These are phyloP conservation scores for Pseudoscleropodium purum DNA, from an alignment of 225 moss, liverwort and hornwort genomes.

Conservation along the genomic window DNA sequence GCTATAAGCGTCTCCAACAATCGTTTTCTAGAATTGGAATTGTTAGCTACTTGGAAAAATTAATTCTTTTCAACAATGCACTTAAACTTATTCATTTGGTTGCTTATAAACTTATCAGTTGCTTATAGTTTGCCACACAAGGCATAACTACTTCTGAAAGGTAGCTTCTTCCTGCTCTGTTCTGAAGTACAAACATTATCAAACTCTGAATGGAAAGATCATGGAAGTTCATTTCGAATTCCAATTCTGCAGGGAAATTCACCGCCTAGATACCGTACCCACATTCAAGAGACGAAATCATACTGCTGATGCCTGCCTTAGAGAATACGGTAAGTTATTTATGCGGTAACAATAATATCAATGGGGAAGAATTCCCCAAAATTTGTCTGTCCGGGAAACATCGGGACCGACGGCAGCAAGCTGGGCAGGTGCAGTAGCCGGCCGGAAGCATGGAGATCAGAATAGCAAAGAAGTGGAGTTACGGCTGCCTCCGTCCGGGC, in stretches of 20 bases:
- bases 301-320: not conserved
- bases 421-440: not conserved
- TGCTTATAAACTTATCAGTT: not conserved
- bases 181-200: not conserved
- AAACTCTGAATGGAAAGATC: not conserved
- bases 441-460: not conserved
- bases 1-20: not conserved
- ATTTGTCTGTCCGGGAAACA: not conserved
- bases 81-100: not conserved
- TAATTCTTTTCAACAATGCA: not conserved
- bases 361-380: not conserved
- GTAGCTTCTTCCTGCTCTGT: not conserved
- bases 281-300: too few relatives aligned
- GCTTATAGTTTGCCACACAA: not conserved
- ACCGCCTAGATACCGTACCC: too few relatives aligned
- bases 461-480: not conserved
- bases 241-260: not conserved
- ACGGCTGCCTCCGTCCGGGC: not conserved
- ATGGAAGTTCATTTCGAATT: not conserved
- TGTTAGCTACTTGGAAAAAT: not conserved
- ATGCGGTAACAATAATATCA: not conserved
- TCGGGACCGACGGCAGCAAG: not conserved
- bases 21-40: rapidly evolving
- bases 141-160: too few relatives aligned
- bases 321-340: too few relatives aligned